phyloP scores from a whole-genome alignment of 768 basidiomycete species.

The Tylopilus sp. region DNA sequence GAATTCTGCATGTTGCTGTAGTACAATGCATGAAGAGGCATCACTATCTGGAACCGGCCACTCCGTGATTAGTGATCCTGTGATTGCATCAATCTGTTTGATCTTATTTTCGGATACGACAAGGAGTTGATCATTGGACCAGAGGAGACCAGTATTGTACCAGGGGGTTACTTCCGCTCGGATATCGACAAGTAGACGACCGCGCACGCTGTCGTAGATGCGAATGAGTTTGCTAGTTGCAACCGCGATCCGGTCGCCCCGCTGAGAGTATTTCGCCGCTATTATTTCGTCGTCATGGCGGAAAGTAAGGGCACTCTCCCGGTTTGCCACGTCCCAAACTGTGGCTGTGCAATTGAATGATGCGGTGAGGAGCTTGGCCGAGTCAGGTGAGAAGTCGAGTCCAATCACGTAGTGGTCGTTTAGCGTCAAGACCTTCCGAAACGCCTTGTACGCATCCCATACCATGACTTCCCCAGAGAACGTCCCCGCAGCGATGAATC shows the following conservation, averaged over 20 bases:
- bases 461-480: neutral
- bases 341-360: neutral
- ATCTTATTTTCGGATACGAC: neutral
- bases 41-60: neutral
- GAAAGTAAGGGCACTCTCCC: neutral
- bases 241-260: neutral
- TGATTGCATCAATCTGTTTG: neutral
- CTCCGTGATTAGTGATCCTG: neutral
- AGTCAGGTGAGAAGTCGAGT: slow-evolving; percentile 1
- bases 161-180: neutral
- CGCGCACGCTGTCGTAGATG: neutral
- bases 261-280: neutral
- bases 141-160: slow-evolving; percentile 7
- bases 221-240: neutral
- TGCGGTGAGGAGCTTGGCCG: neutral
- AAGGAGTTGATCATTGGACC: neutral
- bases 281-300: neutral
- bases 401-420: neutral
- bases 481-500: neutral
- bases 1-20: neutral
- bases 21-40: neutral
- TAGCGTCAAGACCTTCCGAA: neutral
- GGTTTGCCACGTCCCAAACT: neutral
- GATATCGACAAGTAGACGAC: neutral
- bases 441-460: neutral